Percentiles rank a stretch among this genome's conserved stretches.
Evolutionary conservation across 805 yeast genomes (phyloP).

Genomic region (Ascoidea asiatica): DNA sequence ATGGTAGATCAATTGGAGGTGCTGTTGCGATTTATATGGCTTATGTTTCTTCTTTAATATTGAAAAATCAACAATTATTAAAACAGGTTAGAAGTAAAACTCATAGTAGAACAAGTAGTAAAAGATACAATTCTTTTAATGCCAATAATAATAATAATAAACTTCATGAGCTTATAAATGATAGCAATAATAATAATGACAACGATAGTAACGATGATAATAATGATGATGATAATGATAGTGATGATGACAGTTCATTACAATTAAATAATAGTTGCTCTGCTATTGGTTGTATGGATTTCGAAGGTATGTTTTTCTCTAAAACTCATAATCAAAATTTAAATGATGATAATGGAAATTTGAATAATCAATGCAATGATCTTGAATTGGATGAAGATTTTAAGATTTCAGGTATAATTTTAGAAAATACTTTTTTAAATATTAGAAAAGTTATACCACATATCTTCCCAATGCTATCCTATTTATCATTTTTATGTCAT

Average conservation of each 20-base stretch:
- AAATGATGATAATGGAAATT: no score
- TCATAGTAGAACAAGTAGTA: neutral
- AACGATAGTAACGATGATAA: no score
- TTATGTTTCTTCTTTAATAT: conserved; percentile 19
- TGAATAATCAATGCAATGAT: no score
- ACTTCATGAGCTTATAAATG: neutral
- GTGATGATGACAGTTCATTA: no score
- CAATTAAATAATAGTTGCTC: neutral
- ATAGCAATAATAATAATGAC: no score
- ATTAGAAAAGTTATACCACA: conserved; percentile 62
- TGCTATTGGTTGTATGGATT: no score
- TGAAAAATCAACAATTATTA: no score
- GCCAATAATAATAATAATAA: neutral
- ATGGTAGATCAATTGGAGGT: conserved; percentile 90
- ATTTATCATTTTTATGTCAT: conserved; percentile 49
- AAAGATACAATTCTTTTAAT: no score
- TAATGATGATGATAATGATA: no score
- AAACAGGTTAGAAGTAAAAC: neutral
- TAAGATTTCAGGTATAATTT: conserved; percentile 38
- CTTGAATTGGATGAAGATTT: neutral
- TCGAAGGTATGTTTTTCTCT: no score
- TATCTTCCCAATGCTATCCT: conserved; percentile 53
- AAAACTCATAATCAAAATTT: neutral
- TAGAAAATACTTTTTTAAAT: conserved; percentile 80
- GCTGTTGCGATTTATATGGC: conserved; percentile 85